These are phyloP conservation scores for Camellia granthamiana DNA, from an alignment of 148 eudicot species.

Conservation along the genomic window DNA sequence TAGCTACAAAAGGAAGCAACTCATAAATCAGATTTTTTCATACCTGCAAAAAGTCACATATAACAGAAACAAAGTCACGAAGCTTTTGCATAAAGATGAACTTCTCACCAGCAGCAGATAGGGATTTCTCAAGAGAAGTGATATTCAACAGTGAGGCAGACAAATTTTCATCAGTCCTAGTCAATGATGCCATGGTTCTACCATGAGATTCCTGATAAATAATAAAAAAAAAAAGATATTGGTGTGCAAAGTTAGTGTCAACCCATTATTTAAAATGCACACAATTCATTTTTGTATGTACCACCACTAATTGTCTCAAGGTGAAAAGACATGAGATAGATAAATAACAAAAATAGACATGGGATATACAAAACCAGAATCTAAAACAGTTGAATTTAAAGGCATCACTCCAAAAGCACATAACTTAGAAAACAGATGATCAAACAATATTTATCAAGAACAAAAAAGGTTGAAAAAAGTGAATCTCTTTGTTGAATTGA, in stretches of 20 bases:
- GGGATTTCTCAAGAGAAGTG: conserved; percentile 57
- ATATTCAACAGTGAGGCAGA: conserved; percentile 61
- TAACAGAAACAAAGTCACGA: conserved; percentile 90
- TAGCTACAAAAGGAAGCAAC: conserved; percentile 10
- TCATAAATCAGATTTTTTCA: conserved; percentile 31
- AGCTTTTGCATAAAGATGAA: conserved; percentile 97
- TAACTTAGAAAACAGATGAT: neutral
- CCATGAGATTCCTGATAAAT: conserved; percentile 69
- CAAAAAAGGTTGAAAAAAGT: neutral
- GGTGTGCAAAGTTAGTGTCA: neutral
- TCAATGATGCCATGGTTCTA: conserved; percentile 55
- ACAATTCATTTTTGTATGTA: neutral
- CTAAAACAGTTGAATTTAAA: neutral
- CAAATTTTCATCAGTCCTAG: conserved; percentile 69
- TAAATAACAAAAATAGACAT: neutral
- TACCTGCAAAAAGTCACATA: conserved; percentile 98
- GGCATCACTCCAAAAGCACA: neutral
- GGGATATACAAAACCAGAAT: neutral
- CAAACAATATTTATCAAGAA: neutral
- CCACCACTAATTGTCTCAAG: neutral
- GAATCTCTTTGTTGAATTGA: neutral
- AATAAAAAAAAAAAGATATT: conserved; percentile 5
- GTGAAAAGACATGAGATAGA: conserved; percentile 4
- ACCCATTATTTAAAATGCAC: neutral
- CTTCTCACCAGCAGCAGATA: conserved; percentile 88